phyloP scores from a whole-genome alignment of 345 rosid species.

The Pistacia integerrima region DNA sequence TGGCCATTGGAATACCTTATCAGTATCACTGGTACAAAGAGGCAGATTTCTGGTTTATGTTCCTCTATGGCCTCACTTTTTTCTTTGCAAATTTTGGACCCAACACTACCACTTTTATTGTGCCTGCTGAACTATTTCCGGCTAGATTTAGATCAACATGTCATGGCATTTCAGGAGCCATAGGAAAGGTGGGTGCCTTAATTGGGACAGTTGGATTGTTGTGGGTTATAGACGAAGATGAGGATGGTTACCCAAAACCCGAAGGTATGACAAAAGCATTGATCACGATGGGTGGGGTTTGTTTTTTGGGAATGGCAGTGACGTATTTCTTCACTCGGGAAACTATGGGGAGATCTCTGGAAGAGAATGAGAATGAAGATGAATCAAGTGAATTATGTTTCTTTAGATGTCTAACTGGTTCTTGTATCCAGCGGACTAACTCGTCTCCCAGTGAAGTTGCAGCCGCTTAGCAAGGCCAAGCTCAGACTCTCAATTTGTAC shows the following conservation, averaged over 20 bases:
- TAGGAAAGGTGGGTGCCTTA: constrained; percentile 75
- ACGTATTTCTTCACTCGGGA: constrained; percentile 55
- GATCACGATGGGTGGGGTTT: constrained; percentile 49
- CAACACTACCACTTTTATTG: constrained; percentile 75
- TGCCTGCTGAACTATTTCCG: constrained; percentile 87
- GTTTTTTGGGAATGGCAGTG: constrained; percentile 51
- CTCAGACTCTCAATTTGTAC: no score
- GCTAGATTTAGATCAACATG: constrained; percentile 84
- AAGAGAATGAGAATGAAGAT: constrained; percentile 57
- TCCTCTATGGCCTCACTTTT: constrained; percentile 54
- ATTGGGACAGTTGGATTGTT: constrained; percentile 61
- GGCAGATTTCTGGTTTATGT: constrained; percentile 36
- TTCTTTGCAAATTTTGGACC: constrained; percentile 90
- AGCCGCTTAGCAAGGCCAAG: no score
- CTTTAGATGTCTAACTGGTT: background rate
- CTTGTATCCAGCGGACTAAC: background rate
- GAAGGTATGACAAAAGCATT: constrained; percentile 40
- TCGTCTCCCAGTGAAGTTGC: background rate
- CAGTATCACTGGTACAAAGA: constrained; percentile 30
- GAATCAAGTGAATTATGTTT: background rate
- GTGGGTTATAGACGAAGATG: constrained; percentile 38
- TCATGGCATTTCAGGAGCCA: constrained; percentile 75
- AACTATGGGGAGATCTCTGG: constrained; percentile 73
- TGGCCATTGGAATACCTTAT: constrained; percentile 50
- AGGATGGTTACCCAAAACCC: constrained; percentile 1